These are phyloP conservation scores for Fusarium sp. DNA, from an alignment of 2,329 filamentous ascomycete species.

Conservation along the genomic window DNA sequence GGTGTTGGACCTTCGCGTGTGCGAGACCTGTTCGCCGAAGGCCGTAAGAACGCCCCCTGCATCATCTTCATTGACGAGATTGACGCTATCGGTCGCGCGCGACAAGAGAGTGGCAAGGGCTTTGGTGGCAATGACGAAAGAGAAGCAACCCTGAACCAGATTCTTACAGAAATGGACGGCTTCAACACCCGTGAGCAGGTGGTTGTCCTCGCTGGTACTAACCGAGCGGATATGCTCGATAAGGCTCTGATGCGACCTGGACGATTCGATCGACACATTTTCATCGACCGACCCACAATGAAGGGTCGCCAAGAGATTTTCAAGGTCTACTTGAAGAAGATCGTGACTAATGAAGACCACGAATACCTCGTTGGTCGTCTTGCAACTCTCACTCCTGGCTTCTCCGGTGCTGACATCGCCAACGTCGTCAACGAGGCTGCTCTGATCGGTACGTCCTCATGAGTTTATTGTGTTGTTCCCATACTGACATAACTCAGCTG, in stretches of 20 bases:
- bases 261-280: constrained; percentile 96
- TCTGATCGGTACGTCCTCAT: constrained; percentile 79
- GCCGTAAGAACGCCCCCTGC: constrained; percentile 94
- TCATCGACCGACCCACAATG: constrained; percentile 96
- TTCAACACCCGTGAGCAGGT: constrained; percentile 98
- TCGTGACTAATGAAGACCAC: constrained; percentile 90
- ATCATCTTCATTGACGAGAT: constrained; percentile 99
- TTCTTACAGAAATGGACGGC: constrained; percentile 98
- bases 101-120: constrained; percentile 77
- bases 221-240: constrained; percentile 93
- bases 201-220: constrained; percentile 95
- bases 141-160: constrained; percentile 97
- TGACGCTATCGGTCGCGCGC: constrained; percentile 93
- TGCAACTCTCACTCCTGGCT: constrained; percentile 92
- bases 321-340: constrained; percentile 91
- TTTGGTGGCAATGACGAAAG: constrained; percentile 96
- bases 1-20: constrained; percentile 97
- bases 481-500: constrained; percentile 68
- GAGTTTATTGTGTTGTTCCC: constrained; percentile 47
- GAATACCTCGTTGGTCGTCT: constrained; percentile 90
- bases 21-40: constrained; percentile 92
- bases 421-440: constrained; percentile 99
- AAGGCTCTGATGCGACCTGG: constrained; percentile 96
- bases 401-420: constrained; percentile 97
- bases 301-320: constrained; percentile 97